Evolutionary conservation across 2,329 filamentous ascomycete genomes (phyloP).

Genomic region (Alternaria rosae): DNA sequence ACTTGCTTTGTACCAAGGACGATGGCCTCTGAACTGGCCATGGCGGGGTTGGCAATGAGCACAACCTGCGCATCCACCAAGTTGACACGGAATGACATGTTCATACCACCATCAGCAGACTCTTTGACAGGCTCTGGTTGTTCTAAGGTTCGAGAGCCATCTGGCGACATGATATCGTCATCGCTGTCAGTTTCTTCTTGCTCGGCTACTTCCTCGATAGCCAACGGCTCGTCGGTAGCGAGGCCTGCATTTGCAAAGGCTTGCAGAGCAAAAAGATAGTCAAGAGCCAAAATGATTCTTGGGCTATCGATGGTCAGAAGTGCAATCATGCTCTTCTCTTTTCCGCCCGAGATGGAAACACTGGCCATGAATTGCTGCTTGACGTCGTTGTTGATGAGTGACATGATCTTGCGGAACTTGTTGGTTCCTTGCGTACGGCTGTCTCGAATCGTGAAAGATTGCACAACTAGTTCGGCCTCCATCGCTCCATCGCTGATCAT

Average conservation of each 20-base stretch:
- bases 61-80: slow-evolving; percentile 97
- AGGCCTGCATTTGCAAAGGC: slow-evolving; percentile 78
- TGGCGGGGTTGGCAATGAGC: slow-evolving; percentile 91
- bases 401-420: slow-evolving; percentile 98
- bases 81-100: slow-evolving; percentile 87
- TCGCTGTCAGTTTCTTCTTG: slow-evolving; percentile 58
- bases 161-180: slow-evolving; percentile 47
- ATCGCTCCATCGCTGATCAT: slow-evolving; percentile 92
- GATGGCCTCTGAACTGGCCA: slow-evolving; percentile 90
- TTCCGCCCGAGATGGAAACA: slow-evolving; percentile 86
- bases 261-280: slow-evolving; percentile 92
- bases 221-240: slow-evolving; percentile 62
- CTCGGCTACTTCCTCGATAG: slow-evolving; percentile 65
- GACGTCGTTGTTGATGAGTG: slow-evolving; percentile 89
- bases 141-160: slow-evolving; percentile 33
- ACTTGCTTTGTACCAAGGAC: slow-evolving; percentile 95
- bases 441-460: slow-evolving; percentile 93
- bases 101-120: slow-evolving; percentile 63
- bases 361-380: slow-evolving; percentile 98
- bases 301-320: slow-evolving; percentile 96
- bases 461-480: slow-evolving; percentile 90
- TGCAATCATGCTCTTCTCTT: slow-evolving; percentile 82
- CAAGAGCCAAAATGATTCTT: slow-evolving; percentile 90
- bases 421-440: slow-evolving; percentile 88
- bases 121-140: slow-evolving; percentile 31